These are phyloP conservation scores for Nothophaeocryptopus gaeumannii DNA, from an alignment of 2,329 filamentous ascomycete species.

Conservation along the genomic window DNA sequence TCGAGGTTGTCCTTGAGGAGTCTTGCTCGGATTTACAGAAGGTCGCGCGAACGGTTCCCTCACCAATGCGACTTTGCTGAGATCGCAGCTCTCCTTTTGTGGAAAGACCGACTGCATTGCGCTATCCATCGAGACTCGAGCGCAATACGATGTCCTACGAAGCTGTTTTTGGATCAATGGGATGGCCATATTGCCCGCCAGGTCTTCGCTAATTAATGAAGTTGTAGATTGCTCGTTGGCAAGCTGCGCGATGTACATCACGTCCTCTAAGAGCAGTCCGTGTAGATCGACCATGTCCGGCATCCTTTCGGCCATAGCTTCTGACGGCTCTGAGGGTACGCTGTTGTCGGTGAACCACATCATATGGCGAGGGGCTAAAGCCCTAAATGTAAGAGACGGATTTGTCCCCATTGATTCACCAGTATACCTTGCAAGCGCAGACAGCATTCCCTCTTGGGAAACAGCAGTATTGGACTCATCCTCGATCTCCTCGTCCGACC, in stretches of 20 bases:
- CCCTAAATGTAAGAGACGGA: not conserved
- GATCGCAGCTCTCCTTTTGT: constrained; percentile 21
- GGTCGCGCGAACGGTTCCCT: constrained; percentile 23
- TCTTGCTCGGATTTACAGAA: constrained; percentile 16
- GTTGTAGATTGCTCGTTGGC: constrained; percentile 32
- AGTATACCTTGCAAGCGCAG: not conserved
- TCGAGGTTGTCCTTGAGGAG: constrained; percentile 31
- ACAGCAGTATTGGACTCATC: not conserved
- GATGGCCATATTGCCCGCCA: too few species aligned
- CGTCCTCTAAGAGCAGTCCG: constrained; percentile 28
- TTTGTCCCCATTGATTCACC: not conserved
- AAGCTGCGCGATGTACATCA: constrained; percentile 35
- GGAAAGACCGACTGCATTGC: constrained; percentile 16
- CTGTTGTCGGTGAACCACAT: not conserved
- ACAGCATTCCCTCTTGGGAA: not conserved
- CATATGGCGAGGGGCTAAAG: not conserved
- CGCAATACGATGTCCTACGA: too few species aligned
- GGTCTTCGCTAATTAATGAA: not conserved
- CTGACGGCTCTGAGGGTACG: constrained; percentile 1
- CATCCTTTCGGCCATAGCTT: constrained; percentile 11
- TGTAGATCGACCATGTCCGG: constrained; percentile 16
- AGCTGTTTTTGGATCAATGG: too few species aligned
- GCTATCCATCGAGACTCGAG: too few species aligned
- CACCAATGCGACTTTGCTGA: constrained; percentile 28
- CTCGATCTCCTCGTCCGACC: constrained; percentile 4